phyloP scores from a whole-genome alignment of 2,329 filamentous ascomycete species.

The Nemania sp. region DNA sequence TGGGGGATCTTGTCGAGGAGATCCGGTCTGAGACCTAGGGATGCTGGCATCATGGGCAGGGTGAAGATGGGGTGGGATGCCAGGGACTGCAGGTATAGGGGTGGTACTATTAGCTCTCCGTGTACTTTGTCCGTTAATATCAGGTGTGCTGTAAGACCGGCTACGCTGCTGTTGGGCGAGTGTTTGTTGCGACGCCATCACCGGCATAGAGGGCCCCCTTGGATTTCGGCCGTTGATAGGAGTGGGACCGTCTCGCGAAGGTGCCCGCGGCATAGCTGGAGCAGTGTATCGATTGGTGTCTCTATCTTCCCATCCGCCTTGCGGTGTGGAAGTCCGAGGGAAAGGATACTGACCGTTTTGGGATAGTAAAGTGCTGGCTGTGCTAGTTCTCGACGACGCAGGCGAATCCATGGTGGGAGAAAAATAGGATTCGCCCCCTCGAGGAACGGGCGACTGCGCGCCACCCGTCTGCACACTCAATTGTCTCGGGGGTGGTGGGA shows the following conservation, averaged over 20 bases:
- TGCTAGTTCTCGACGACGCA: constrained; percentile 74
- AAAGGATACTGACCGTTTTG: constrained; percentile 64
- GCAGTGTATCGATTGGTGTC: constrained; percentile 83
- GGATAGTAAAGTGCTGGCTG: constrained; percentile 73
- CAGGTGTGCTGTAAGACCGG: constrained; percentile 92
- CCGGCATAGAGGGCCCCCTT: constrained; percentile 79
- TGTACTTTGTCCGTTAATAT: constrained; percentile 75
- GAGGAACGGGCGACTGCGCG: constrained; percentile 63
- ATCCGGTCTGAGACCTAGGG: constrained; percentile 80
- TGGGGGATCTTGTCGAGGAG: constrained; percentile 71
- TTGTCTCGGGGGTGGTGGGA: constrained; percentile 59
- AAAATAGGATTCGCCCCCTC: constrained; percentile 84
- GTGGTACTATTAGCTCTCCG: constrained; percentile 58
- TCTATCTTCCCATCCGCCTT: constrained; percentile 72
- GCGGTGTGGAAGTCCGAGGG: constrained; percentile 72
- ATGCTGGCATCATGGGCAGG: constrained; percentile 65
- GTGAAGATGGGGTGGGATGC: constrained; percentile 73
- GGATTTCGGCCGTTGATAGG: constrained; percentile 66
- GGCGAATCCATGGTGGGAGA: constrained; percentile 84
- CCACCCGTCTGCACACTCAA: constrained; percentile 70
- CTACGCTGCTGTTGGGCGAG: constrained; percentile 71
- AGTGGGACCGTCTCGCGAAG: constrained; percentile 76
- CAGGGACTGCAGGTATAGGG: constrained; percentile 71
- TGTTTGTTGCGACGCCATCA: constrained; percentile 62
- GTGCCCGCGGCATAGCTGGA: constrained; percentile 79